Percentiles rank a stretch among this genome's conserved stretches.
Conservation (phyloP, 2,329 filamentous ascomycete species). For the Fusarium devonianum region DNA sequence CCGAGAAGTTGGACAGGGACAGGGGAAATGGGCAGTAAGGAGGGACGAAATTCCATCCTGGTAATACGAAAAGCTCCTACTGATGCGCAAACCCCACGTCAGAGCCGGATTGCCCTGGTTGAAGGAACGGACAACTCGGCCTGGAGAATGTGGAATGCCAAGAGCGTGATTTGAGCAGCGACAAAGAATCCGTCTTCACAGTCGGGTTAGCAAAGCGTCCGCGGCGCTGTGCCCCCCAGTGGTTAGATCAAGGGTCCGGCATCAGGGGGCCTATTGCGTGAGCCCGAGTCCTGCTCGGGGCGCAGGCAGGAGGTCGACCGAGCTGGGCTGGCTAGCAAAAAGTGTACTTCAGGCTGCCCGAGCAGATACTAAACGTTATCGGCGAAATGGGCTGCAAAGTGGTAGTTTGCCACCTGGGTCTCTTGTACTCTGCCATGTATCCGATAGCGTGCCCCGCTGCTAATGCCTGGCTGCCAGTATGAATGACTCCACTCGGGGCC, state of each 20-base stretch:
- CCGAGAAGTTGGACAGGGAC: conserved; percentile 5
- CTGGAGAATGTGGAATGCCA: too few relatives aligned
- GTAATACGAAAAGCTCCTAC: not conserved
- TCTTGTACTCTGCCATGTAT: conserved; percentile 6
- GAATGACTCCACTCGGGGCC: conserved; percentile 22
- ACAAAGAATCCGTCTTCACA: too few relatives aligned
- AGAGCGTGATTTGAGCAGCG: not conserved
- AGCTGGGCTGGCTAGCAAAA: conserved; percentile 6
- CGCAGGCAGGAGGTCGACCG: conserved; percentile 26
- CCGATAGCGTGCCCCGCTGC: conserved; percentile 6
- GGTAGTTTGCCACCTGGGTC: conserved; percentile 6
- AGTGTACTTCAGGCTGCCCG: conserved; percentile 1
- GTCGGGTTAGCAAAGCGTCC: too few relatives aligned
- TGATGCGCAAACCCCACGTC: too few relatives aligned
- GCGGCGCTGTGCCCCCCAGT: too few relatives aligned
- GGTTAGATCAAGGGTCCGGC: too few relatives aligned
- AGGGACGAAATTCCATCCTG: not conserved
- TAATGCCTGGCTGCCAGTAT: too few relatives aligned
- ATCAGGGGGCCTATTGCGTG: too few relatives aligned
- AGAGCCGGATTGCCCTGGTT: too few relatives aligned
- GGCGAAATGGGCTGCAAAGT: not conserved
- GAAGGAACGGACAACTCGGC: too few relatives aligned
- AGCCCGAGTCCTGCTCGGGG: conserved; percentile 8
- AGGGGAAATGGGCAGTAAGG: not conserved
- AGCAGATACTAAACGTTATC: conserved; percentile 9